Base-by-base conservation (phyloP, 177 flowering plant genomes). In the Vitis hybrid region DNA sequence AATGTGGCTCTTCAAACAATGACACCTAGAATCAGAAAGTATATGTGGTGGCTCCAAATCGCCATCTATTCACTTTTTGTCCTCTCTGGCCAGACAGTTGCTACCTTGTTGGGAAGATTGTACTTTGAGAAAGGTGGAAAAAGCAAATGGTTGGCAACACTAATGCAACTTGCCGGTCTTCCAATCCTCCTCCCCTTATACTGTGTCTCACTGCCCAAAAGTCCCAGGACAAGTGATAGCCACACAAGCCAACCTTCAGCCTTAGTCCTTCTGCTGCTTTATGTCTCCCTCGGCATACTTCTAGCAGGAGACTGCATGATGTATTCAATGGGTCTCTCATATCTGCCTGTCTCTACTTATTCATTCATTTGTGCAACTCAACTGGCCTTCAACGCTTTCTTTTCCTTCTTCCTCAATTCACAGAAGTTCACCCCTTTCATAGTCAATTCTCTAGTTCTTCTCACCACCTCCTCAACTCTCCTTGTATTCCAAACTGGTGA, bases 81-180 rank as follows among this genome's bases (percentile, higher is more conserved):
- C 51, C 77, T 85, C 10, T 50, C 60, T 1, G 82, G 85, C n/a
- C 85, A 80, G 45, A 57, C 85, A 1, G 69, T 59, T 1, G 82
- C 78, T 4, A 72, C 73, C 4, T 82, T 83, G 0, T 26, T 85
- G 12, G 88, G 85, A 63, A 79, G 85, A 72, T 54, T 79, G 14
- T 85, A 82, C 73, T 85, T 15, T 13, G 75, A 68, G 57, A 76
- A 84, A 74, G 88, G 88, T 18, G 89, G 89, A 18, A 72, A 78
- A 1, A 82, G 87, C 77, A 82, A 71, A 71, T 86, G 89, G 89
- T 10, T 84, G 73, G 80, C 69, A 30, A 64, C 84, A 2, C 63
- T 81, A 1, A 65, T 72, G 3, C 82, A 81, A 52, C 49, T 66
- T 3, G 77, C 57, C 0, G 86, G 83, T 50, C 82, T 81, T 62